Evolutionary conservation across 2,329 filamentous ascomycete genomes (phyloP).

Genomic region (Nemania sp.): DNA sequence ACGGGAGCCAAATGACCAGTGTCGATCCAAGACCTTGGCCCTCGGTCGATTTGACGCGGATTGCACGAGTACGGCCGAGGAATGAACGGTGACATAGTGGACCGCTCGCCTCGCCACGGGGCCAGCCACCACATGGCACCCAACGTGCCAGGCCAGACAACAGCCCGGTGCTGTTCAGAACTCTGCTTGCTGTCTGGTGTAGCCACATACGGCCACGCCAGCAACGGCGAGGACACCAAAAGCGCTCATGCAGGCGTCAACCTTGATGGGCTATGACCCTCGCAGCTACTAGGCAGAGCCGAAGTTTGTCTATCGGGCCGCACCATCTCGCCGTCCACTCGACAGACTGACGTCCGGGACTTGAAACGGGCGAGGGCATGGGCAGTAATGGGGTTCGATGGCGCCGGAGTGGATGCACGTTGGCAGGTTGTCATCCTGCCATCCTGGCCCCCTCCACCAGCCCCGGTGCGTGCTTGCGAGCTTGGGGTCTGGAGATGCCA

Average conservation of each 20-base stretch:
- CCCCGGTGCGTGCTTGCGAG: slow-evolving; percentile 1
- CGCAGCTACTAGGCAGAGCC: slow-evolving; percentile 1
- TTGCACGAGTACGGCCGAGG: slow-evolving; percentile 23
- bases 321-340: slow-evolving; percentile 2
- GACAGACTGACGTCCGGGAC: slow-evolving; percentile 7
- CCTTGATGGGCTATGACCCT: slow-evolving; percentile 12
- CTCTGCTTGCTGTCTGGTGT: too few relatives aligned
- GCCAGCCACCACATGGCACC: slow-evolving; percentile 3
- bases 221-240: too few relatives aligned
- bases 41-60: slow-evolving; percentile 24
- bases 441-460: slow-evolving; percentile 3
- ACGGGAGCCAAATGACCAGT: slow-evolving; percentile 25
- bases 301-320: neutral
- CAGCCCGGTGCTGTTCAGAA: neutral
- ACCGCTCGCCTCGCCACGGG: slow-evolving; percentile 3
- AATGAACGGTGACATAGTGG: slow-evolving; percentile 2
- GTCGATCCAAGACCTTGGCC: slow-evolving; percentile 24
- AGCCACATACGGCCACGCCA: too few relatives aligned
- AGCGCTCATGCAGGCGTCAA: slow-evolving; percentile 10
- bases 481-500: slow-evolving; percentile 12
- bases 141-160: neutral
- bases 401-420: slow-evolving; percentile 9
- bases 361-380: slow-evolving; percentile 27
- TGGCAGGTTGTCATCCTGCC: slow-evolving; percentile 14
- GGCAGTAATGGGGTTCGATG: slow-evolving; percentile 4